Base-by-base conservation (phyloP, 495 filamentous ascomycete species). In the Beverwykella pulmonaria region DNA sequence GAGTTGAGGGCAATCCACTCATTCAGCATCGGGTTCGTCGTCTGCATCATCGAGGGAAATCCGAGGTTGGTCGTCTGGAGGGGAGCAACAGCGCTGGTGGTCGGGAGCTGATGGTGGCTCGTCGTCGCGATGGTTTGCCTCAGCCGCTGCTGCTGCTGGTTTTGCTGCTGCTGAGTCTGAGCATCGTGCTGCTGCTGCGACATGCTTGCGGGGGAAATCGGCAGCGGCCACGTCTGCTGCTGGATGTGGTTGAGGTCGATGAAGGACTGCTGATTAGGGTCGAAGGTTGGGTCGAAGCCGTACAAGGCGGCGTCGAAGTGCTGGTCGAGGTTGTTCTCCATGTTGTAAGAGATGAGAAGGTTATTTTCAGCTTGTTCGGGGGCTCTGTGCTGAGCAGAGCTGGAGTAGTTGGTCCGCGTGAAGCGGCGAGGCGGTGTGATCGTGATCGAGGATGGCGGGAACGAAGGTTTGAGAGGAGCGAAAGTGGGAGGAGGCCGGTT, bases 361-460 rank as follows among this genome's bases (percentile, higher is more conserved):
- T 6, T 44, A 20, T 34, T 29, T 12, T 39, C 54, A 50, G 61
- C 66, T 57, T 48, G 41, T 29, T 44, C 26, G 23, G 59, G 26
- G 30, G 66, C 66, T 58, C 53, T 63, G 60, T 63, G 66, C 60
- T 52, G 60, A 58, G 66, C 59, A 59, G 66, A 59, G 66, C 62
- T 15, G 39, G 39, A 44, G 39, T 9, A 44, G 39, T 9, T 44
- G 39, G 39, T 7, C 39, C 39, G 39, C 39, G 39, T 44, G 39
- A 57, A 23, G 27, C 9, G 29, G 41, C 53, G 53, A 52, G 61
- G 62, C 66, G 66, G 60, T 59, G 66, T 59, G 60, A 59, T 67
- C 44, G 66, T 53, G 66, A 57, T 69, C 44, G 52, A 53, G 17
- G 56, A 49, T 30, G 59, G 52, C 36, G 56, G 54, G 44, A 46